A percentile compares a stretch with the other conserved stretches of the same genome.
phyloP scores from a whole-genome alignment of 2,329 filamentous ascomycete species.

The Aureobasidium sp. region DNA sequence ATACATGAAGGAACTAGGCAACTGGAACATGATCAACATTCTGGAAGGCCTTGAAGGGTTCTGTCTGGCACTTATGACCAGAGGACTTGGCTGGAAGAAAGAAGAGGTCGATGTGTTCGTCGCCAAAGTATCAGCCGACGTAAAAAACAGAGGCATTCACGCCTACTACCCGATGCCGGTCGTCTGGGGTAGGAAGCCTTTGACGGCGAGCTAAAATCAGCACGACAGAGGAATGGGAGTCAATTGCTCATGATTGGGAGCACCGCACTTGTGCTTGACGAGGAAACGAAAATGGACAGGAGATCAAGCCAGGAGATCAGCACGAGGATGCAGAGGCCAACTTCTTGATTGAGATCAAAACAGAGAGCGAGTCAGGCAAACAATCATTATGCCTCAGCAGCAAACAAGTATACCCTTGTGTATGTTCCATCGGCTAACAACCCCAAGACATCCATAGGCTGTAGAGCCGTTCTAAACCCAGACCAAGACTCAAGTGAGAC shows the following conservation, averaged over 20 bases:
- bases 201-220: neutral
- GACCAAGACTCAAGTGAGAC: neutral
- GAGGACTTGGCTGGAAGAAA: slow-evolving; percentile 36
- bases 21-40: slow-evolving; percentile 38
- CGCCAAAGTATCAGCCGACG: slow-evolving; percentile 28
- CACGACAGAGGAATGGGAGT: neutral
- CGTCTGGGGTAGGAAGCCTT: slow-evolving; percentile 29
- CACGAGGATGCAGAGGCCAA: neutral
- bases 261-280: neutral
- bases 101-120: slow-evolving; percentile 40
- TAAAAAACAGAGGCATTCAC: slow-evolving; percentile 31
- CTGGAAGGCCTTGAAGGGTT: slow-evolving; percentile 38
- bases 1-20: slow-evolving; percentile 45
- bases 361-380: slow-evolving; percentile 7
- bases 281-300: neutral
- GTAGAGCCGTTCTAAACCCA: neutral
- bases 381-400: neutral
- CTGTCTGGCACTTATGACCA: slow-evolving; percentile 36
- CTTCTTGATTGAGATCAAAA: neutral
- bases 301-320: neutral
- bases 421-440: neutral
- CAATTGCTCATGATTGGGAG: neutral
- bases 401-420: neutral
- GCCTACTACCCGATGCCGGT: slow-evolving; percentile 35
- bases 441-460: neutral